phyloP scores from a whole-genome alignment of 345 rosid species.

The Salix viminalis region DNA sequence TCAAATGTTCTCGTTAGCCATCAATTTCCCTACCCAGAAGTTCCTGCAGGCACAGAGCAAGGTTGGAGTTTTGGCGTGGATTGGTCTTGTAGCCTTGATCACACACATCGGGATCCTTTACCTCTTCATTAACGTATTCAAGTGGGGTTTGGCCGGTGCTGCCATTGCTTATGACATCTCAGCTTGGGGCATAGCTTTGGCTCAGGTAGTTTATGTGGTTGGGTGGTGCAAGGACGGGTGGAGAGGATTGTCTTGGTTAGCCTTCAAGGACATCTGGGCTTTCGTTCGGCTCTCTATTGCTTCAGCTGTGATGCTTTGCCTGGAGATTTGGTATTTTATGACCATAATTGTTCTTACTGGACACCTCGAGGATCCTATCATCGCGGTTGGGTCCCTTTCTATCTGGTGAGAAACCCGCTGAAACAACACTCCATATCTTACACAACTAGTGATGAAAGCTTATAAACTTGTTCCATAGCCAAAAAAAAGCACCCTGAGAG shows the following conservation, averaged over 20 bases:
- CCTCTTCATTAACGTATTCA: conserved; percentile 55
- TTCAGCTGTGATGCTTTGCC: conserved; percentile 92
- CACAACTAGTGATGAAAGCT: neutral
- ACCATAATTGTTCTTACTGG: conserved; percentile 91
- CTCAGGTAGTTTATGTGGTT: conserved; percentile 72
- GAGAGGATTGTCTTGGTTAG: conserved; percentile 81
- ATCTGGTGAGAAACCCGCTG: conserved; percentile 48
- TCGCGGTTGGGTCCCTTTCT: conserved; percentile 90
- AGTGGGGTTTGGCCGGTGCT: conserved; percentile 79
- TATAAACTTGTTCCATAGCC: neutral
- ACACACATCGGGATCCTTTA: conserved; percentile 44
- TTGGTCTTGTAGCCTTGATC: conserved; percentile 59
- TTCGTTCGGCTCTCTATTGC: conserved; percentile 76
- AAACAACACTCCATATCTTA: neutral
- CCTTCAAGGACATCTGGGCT: conserved; percentile 75
- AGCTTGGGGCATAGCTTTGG: conserved; percentile 62
- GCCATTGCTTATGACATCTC: conserved; percentile 72
- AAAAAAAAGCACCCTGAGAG: neutral
- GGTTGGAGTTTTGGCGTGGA: conserved; percentile 73
- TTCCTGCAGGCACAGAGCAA: conserved; percentile 88
- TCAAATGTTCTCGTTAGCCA: conserved; percentile 81
- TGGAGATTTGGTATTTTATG: conserved; percentile 99
- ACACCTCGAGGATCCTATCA: conserved; percentile 75
- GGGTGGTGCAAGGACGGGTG: conserved; percentile 89
- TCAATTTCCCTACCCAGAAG: conserved; percentile 82